These are phyloP conservation scores for Diaporthe helianthi DNA, from an alignment of 2,329 filamentous ascomycete species.

Conservation along the genomic window DNA sequence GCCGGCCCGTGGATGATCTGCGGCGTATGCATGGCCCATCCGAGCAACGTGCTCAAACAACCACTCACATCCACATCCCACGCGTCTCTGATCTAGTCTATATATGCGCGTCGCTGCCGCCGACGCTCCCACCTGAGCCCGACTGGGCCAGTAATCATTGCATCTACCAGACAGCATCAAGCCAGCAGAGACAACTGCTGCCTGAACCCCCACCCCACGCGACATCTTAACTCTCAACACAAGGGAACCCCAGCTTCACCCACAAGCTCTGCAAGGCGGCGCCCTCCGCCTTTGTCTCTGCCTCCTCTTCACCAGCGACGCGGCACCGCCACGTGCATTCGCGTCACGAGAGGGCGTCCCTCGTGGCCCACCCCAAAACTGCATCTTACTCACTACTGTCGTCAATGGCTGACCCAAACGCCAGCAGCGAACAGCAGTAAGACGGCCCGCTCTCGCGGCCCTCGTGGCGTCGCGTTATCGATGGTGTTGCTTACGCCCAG, in stretches of 20 bases:
- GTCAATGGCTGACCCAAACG: too few species aligned
- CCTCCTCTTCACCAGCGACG: background rate
- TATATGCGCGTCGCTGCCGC: background rate
- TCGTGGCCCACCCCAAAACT: background rate
- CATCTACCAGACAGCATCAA: background rate
- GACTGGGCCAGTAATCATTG: too few species aligned
- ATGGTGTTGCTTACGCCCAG: background rate
- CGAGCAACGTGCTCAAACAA: background rate
- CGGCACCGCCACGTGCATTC: background rate
- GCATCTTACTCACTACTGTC: background rate
- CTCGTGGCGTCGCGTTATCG: background rate
- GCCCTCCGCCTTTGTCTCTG: background rate
- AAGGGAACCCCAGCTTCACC: background rate
- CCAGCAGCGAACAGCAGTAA: too few species aligned
- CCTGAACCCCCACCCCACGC: background rate
- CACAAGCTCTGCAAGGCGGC: background rate
- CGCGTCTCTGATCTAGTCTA: background rate
- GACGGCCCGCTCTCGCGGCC: background rate
- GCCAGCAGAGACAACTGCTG: background rate
- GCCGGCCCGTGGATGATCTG: background rate
- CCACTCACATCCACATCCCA: background rate
- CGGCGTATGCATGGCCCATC: background rate
- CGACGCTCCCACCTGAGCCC: background rate
- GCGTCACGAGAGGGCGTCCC: background rate
- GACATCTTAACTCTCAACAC: too few species aligned